Percentiles rank a stretch among this genome's conserved stretches.
phyloP scores from a whole-genome alignment of 1,284 basidiomycete species.

The Ganoderma leucocontextum region DNA sequence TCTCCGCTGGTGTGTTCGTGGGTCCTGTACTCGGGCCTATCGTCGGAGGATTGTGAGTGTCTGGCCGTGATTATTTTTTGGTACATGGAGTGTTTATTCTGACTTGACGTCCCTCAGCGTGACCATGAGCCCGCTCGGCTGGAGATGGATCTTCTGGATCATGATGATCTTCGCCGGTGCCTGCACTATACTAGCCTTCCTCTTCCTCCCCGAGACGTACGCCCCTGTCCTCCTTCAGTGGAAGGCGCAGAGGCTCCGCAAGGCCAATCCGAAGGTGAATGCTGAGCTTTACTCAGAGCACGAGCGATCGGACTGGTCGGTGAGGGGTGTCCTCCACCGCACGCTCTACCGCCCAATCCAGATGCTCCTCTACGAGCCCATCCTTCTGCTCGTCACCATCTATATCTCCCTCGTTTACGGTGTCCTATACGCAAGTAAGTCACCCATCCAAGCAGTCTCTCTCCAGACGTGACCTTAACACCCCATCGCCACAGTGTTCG shows the following conservation, averaged over 20 bases:
- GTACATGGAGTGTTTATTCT: neutral
- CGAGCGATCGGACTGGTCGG: conserved; percentile 66
- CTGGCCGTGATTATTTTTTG: neutral
- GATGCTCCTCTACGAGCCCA: conserved; percentile 71
- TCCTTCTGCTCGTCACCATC: conserved; percentile 67
- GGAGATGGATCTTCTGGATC: conserved; percentile 56
- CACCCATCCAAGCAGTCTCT: conserved; percentile 16
- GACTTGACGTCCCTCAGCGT: conserved; percentile 32
- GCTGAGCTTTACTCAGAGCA: conserved; percentile 61
- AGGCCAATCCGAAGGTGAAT: conserved; percentile 53
- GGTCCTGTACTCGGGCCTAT: conserved; percentile 74
- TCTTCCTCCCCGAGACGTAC: conserved; percentile 64
- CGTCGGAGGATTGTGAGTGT: conserved; percentile 58
- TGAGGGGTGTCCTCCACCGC: conserved; percentile 56
- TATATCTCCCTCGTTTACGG: conserved; percentile 75
- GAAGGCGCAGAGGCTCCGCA: conserved; percentile 56
- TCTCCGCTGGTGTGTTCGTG: conserved; percentile 69
- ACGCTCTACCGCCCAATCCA: conserved; percentile 67
- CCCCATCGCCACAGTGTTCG: conserved; percentile 53
- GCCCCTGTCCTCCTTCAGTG: conserved; percentile 57
- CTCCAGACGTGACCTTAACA: conserved; percentile 22
- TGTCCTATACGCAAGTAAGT: conserved; percentile 65
- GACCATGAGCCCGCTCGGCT: conserved; percentile 45
- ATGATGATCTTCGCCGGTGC: conserved; percentile 61
- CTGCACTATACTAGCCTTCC: conserved; percentile 51